A percentile compares a stretch with the other conserved stretches of the same genome.
These are phyloP conservation scores for Schizopora paradoxa DNA, from an alignment of 1,284 basidiomycete genomes.

Conservation along the genomic window DNA sequence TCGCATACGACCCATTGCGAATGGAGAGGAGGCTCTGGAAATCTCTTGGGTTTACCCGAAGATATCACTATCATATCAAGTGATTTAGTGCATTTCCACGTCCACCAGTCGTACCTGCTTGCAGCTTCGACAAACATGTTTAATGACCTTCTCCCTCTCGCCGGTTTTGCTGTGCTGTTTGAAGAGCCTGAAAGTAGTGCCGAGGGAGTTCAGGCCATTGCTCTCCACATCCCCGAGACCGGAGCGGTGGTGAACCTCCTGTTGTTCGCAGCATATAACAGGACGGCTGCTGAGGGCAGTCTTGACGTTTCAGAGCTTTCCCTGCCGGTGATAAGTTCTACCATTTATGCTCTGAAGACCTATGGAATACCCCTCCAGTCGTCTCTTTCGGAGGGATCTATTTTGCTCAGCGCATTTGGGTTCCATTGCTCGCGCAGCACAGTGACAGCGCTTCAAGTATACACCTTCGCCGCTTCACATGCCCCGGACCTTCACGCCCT, in stretches of 20 bases:
- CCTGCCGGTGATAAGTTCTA: slow-evolving; percentile 42
- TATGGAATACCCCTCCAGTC: slow-evolving; percentile 47
- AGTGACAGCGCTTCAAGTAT: slow-evolving; percentile 55
- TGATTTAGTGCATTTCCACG: slow-evolving; percentile 40
- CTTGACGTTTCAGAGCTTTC: slow-evolving; percentile 39
- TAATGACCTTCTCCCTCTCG: slow-evolving; percentile 38
- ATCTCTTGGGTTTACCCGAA: too few relatives aligned
- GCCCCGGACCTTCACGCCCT: slow-evolving; percentile 49
- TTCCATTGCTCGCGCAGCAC: slow-evolving; percentile 49
- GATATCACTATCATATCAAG: slow-evolving; percentile 17
- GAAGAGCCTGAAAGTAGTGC: slow-evolving; percentile 3
- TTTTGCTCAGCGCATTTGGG: slow-evolving; percentile 41
- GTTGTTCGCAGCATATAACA: slow-evolving; percentile 54
- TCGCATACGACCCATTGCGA: too few relatives aligned
- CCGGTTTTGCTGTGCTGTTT: slow-evolving; percentile 26
- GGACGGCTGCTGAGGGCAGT: slow-evolving; percentile 56
- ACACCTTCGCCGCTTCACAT: slow-evolving; percentile 50
- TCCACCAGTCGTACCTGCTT: slow-evolving; percentile 47
- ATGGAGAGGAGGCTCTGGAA: too few relatives aligned
- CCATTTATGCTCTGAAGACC: slow-evolving; percentile 37
- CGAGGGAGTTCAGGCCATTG: slow-evolving; percentile 23
- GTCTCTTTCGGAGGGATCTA: slow-evolving; percentile 35
- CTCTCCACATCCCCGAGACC: slow-evolving; percentile 44
- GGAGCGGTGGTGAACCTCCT: slow-evolving; percentile 55
- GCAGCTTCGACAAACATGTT: slow-evolving; percentile 50